Evolutionary conservation across 1,284 basidiomycete species (phyloP), one percentile per base, ranked within the genome.

Genomic region (Austroboletus novae-zelandiae): DNA sequence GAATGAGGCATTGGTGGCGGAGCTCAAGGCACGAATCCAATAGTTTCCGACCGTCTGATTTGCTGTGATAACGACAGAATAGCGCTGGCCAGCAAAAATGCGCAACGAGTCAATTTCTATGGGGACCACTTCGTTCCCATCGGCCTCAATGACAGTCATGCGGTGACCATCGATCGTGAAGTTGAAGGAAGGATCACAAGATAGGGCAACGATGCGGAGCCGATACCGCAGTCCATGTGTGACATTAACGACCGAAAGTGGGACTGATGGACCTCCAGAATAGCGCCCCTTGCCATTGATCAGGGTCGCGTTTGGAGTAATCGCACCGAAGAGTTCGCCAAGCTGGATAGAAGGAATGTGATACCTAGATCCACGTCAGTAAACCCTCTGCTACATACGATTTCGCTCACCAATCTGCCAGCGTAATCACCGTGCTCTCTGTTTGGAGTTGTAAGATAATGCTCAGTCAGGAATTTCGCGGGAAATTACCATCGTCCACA

Each of bases 131-230:
- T 71, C 73, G 13, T 55, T 59, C 4, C 80, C 77, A 36, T 84
- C 82, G 0, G 61, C 78, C 59, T 81, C 71, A 51, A 81, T 74
- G 53, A 80, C 61, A 4, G 74, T 76, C 63, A 78, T 61, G 1
- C 55, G 59, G 47, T 77, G 75, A 37, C 62, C 61, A 47, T 77
- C 72, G 11, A 77, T 74, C 2, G 71, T 62, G 58, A 75, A 74
- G n/a, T 57, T 61, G 58, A 66, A 78, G 29, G 47, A 58, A 2
- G 65, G 59, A n/a, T 66, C 59, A 53, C 71, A 75, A 10, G 68
- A 67, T 30, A 61, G 63, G 11, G 62, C 57, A 14, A 76, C 50
- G 1, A 77, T 14, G 2, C 69, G 60, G 54, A 73, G 62, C 6
- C 70, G 68, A 40, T 69, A 70, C 4, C 65, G 57, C 23, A 54